Evolutionary conservation across 2,329 filamentous ascomycete genomes (phyloP).

Genomic region (Nemania abortiva): DNA sequence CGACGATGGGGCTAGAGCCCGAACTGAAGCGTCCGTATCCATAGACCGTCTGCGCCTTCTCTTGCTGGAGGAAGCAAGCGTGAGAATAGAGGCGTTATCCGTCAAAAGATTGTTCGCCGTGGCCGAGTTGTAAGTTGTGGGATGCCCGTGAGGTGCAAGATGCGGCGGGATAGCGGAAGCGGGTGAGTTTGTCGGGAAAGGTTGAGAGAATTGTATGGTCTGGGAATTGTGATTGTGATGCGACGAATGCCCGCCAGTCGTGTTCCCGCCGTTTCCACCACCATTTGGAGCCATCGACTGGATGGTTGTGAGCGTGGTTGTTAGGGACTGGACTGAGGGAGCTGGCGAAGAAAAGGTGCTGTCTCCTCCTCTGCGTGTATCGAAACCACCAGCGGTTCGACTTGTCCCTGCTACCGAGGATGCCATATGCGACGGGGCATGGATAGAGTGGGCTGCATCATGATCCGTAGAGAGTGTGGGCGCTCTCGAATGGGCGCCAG

Average conservation of each 20-base stretch:
- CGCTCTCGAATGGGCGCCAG: constrained; percentile 78
- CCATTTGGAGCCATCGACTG: constrained; percentile 77
- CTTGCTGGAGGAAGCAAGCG: constrained; percentile 85
- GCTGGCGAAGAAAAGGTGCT: constrained; percentile 87
- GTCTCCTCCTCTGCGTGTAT: constrained; percentile 76
- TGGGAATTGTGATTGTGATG: constrained; percentile 59
- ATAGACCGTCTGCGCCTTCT: constrained; percentile 80
- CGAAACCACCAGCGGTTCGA: constrained; percentile 74
- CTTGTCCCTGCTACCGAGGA: constrained; percentile 79
- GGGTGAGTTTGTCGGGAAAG: constrained; percentile 72
- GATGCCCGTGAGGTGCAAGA: constrained; percentile 67
- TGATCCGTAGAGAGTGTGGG: constrained; percentile 87
- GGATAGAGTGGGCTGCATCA: constrained; percentile 79
- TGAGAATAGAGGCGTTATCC: constrained; percentile 88
- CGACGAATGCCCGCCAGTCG: constrained; percentile 55
- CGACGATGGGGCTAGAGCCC: constrained; percentile 84
- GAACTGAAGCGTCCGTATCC: constrained; percentile 87
- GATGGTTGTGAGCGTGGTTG: constrained; percentile 87
- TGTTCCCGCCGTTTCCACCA: constrained; percentile 50
- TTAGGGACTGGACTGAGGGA: constrained; percentile 82
- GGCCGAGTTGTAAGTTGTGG: constrained; percentile 79
- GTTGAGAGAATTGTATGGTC: constrained; percentile 73
- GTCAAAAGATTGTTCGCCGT: constrained; percentile 85
- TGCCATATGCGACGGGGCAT: constrained; percentile 78
- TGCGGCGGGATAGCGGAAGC: constrained; percentile 80